phyloP scores from a whole-genome alignment of 257 asterid genomes.

The Apocynum venetum region DNA sequence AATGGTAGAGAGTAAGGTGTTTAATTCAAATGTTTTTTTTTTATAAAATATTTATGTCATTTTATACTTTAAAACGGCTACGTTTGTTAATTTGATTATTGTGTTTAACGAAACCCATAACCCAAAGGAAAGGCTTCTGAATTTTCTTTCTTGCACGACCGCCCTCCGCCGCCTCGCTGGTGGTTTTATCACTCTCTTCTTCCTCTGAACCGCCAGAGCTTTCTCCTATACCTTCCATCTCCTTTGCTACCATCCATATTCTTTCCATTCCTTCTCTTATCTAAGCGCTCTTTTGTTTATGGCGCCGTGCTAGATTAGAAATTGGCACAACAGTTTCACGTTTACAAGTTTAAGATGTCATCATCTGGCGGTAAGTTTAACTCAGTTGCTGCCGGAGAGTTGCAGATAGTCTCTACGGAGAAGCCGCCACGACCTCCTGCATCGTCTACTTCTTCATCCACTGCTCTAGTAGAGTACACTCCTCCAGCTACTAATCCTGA shows the following conservation, averaged over 20 bases:
- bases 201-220: background rate
- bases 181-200: background rate
- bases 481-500: slow-evolving; percentile 63
- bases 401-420: slow-evolving; percentile 58
- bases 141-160: background rate
- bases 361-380: slow-evolving; percentile 47
- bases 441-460: slow-evolving; percentile 39
- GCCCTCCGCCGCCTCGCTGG: background rate
- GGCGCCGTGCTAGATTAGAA: background rate
- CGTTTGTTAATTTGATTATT: too few species aligned
- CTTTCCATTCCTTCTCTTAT: background rate
- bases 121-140: background rate
- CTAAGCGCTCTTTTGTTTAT: background rate
- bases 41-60: too few species aligned
- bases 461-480: slow-evolving; percentile 69
- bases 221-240: background rate
- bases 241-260: background rate
- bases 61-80: too few species aligned
- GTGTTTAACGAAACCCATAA: too few species aligned
- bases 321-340: background rate
- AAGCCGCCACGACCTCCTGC: slow-evolving; percentile 57
- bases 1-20: too few species aligned
- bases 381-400: slow-evolving; percentile 53
- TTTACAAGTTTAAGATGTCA: slow-evolving; percentile 21
- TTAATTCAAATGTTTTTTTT: too few species aligned